Evolutionary conservation across 805 yeast genomes (phyloP).

Genomic region (Kazachstania kunashirensis): DNA sequence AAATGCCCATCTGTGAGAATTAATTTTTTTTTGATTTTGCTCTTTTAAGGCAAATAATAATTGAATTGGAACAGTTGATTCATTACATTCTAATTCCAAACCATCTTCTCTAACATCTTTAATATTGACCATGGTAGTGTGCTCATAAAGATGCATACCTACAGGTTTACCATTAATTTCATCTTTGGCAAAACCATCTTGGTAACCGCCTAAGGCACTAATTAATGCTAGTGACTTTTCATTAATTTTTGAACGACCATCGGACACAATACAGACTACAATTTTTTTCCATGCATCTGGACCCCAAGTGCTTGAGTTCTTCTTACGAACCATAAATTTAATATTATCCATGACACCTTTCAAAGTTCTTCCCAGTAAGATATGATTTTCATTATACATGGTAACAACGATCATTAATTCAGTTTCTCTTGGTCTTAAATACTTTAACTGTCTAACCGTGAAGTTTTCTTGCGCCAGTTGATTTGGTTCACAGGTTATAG

Average conservation of each 20-base stretch:
- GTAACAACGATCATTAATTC: slow-evolving; percentile 82
- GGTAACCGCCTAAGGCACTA: slow-evolving; percentile 83
- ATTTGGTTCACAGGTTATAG: slow-evolving; percentile 85
- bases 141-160: slow-evolving; percentile 83
- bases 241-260: slow-evolving; percentile 80
- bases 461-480: slow-evolving; percentile 53
- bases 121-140: slow-evolving; percentile 85
- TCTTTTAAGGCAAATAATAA: slow-evolving; percentile 85
- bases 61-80: slow-evolving; percentile 71
- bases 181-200: slow-evolving; percentile 92
- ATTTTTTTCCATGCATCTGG: slow-evolving; percentile 89
- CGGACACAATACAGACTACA: slow-evolving; percentile 81
- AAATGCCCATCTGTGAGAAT: slow-evolving; percentile 95
- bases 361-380: slow-evolving; percentile 71
- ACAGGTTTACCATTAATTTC: slow-evolving; percentile 77
- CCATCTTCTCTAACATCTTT: slow-evolving; percentile 51
- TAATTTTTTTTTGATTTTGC: slow-evolving; percentile 78
- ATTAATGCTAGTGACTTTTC: slow-evolving; percentile 70
- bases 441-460: slow-evolving; percentile 75
- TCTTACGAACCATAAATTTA: slow-evolving; percentile 55
- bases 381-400: slow-evolving; percentile 83
- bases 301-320: slow-evolving; percentile 80
- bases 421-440: slow-evolving; percentile 67
- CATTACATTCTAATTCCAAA: slow-evolving; percentile 43
- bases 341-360: slow-evolving; percentile 88